Base-by-base conservation (phyloP, 129 eudicot genomes). In the Lactuca sativa region DNA sequence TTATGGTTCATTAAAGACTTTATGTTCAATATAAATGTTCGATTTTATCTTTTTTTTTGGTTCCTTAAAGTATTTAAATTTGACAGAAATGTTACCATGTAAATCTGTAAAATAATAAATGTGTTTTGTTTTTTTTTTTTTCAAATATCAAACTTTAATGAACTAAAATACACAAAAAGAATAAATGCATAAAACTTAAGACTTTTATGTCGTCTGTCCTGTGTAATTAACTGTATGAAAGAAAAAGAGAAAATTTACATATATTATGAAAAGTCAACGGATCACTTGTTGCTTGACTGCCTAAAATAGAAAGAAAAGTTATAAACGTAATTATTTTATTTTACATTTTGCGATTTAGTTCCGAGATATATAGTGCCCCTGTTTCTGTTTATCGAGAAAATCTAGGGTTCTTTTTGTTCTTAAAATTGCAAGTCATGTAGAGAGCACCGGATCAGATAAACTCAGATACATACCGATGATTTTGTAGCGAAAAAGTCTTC, bases 331-430 rank as follows among this genome's bases (percentile, higher is more conserved):
- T 31, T 31, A 12, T 4, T 10, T 56, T 70, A 7, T 17, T 16
- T 17, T 34, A 3, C 17, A 11, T 47, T 59, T 72, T 72, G 13
- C 11, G 61, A 62, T 73, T 36, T 11, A 37, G 54, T 37, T 72
- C 60, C 52, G 55, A 36, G 16, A 53, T 38, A 73, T 52, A 37
- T 60, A 25, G 44, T 5, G 43, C 70, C 55, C 38, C 69, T 64
- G 37, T 64, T 63, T 18, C 72, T 15, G 65, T 40, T 55, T 57
- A 54, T 74, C 18, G 34, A 65, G 43, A 60, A 60, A 74, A 74
- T 65, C 73, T 74, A 74, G 78, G 78, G 73, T 18, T 74, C 49
- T 74, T 41, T 16, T 74, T 47, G 30, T 55, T 9, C 58, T 64
- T 65, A 72, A 70, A 13, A 40, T 74, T 74, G 18, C 66, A 65